Evolutionary conservation across 352 stramenopile species (phyloP).

Genomic region (Thraustotheca clavata): DNA sequence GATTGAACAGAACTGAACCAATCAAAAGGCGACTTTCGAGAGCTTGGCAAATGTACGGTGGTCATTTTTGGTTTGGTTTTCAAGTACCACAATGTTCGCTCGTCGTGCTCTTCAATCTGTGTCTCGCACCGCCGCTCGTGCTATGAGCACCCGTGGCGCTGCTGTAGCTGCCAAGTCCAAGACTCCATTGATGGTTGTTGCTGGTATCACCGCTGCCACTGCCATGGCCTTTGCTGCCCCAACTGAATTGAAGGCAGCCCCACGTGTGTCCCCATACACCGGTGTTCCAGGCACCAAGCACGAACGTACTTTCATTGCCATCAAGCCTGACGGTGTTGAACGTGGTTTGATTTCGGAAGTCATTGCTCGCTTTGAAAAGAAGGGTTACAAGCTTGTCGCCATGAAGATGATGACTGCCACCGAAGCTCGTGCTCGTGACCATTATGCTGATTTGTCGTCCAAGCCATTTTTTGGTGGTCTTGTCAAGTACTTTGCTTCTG

Average conservation of each 20-base stretch:
- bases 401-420: constrained; percentile 93
- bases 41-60: neutral
- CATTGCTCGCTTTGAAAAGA: constrained; percentile 93
- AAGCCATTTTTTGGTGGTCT: constrained; percentile 90
- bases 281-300: constrained; percentile 87
- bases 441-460: constrained; percentile 90
- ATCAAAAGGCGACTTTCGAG: neutral
- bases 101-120: constrained; percentile 13
- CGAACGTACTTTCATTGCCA: constrained; percentile 93
- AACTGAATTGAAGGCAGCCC: constrained; percentile 40
- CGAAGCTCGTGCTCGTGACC: constrained; percentile 81
- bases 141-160: constrained; percentile 8
- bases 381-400: constrained; percentile 92
- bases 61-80: constrained; percentile 9
- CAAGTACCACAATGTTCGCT: constrained; percentile 16
- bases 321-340: constrained; percentile 93
- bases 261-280: constrained; percentile 39
- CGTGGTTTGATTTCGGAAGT: constrained; percentile 91
- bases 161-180: constrained; percentile 12
- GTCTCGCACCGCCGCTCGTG: constrained; percentile 4
- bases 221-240: constrained; percentile 8
- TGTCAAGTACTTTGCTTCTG: constrained; percentile 88
- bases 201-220: constrained; percentile 12
- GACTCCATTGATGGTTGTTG: constrained; percentile 15
- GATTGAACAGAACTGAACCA: neutral